Base-by-base conservation (phyloP, 768 basidiomycete genomes). In the Tubosaeta sp. region DNA sequence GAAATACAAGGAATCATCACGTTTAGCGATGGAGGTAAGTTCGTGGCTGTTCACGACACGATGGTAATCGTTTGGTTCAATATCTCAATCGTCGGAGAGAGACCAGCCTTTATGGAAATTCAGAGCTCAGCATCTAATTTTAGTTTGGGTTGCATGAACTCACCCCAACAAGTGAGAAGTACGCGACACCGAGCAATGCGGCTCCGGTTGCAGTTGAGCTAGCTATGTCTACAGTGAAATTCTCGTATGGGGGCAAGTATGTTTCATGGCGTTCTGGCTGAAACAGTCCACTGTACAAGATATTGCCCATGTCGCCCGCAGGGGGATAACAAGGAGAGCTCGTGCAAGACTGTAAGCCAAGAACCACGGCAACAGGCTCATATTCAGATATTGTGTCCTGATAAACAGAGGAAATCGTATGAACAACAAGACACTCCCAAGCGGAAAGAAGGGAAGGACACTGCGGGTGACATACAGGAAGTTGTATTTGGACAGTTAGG, bases 261-360 rank as follows among this genome's bases (percentile, higher is more conserved):
- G 31, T 6, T 11, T 67, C 53, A 18, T 72, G 59, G 43, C 58
- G 61, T 50, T 71, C 55, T 0, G 79, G 78, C 22, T 62, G 55
- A 51, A 69, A 80, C 10, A 62, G 62, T 16, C 79, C 80, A 38
- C 71, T 73, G 61, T 76, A 79, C 41, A 81, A 63, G n/a, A 80
- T 69, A 10, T 48, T 57, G 12, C 78, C 78, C 58, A 79, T 52
- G 16, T 62, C 48, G 6, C 64, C 64, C 2, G 50, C 39, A n/a
- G 69, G 64, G 6, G 64, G 29, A 14, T 49, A 39, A 41, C 67
- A 67, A 66, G 38, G 57, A 48, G 29, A 43, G 53, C 18, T 18
- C 16, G 70, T 35, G 58, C 77, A 81, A 29, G 72, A 70, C 39
- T 66, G 63, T 25, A 80, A 31, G 6, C 69, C 76, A 46, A 81